Evolutionary conservation across 441 rosid species (phyloP).

Genomic region (Populus hybrid): DNA sequence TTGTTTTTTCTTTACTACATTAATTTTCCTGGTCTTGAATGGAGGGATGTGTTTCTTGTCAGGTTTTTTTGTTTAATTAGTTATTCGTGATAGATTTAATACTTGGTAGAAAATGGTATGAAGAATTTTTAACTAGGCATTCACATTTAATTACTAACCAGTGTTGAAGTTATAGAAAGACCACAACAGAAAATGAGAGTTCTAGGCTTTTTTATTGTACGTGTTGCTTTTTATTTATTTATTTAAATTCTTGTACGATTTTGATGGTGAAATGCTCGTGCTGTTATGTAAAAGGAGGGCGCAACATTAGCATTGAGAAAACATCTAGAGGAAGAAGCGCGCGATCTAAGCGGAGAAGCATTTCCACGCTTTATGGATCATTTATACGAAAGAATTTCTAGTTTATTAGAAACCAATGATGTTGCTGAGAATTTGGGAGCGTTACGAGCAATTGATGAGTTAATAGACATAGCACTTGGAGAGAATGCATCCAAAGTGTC

Average conservation of each 20-base stretch:
- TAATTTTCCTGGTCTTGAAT: neutral
- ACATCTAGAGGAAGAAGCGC: constrained; percentile 82
- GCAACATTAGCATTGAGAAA: constrained; percentile 75
- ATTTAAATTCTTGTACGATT: neutral
- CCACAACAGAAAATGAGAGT: neutral
- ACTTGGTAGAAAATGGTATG: neutral
- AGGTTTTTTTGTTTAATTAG: neutral
- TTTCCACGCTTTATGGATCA: constrained; percentile 90
- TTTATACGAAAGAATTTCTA: constrained; percentile 66
- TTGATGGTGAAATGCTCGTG: neutral
- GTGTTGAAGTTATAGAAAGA: neutral
- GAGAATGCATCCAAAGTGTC: constrained; percentile 98
- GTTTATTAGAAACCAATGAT: constrained; percentile 67
- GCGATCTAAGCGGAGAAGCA: constrained; percentile 88
- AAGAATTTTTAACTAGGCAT: neutral
- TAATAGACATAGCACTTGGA: constrained; percentile 89
- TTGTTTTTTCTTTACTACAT: neutral
- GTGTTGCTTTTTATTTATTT: neutral
- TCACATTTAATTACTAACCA: no score
- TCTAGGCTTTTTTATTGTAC: neutral
- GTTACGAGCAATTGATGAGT: constrained; percentile 87
- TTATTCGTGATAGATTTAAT: neutral
- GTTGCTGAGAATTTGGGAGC: constrained; percentile 92
- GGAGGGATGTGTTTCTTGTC: neutral
- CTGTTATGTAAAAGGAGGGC: constrained; percentile 57